phyloP scores from a whole-genome alignment of 176 grass and related monocot genomes.

The Avena sativa region DNA sequence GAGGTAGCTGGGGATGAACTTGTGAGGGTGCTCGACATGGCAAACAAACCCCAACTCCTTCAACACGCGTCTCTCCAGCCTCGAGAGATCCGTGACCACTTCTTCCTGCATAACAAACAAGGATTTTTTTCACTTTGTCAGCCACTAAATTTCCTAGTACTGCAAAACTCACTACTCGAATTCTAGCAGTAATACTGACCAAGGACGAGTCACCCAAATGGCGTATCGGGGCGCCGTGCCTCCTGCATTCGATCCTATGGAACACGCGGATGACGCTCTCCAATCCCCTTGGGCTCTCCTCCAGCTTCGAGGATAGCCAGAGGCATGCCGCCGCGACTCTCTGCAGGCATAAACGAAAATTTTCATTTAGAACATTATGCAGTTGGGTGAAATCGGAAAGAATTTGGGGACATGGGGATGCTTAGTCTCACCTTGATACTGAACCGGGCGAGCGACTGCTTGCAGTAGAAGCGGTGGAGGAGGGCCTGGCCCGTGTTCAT shows the following conservation, averaged over 20 bases:
- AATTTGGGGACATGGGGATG: not conserved
- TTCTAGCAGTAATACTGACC: not conserved
- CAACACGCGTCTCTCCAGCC: not conserved
- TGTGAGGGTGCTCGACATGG: slow-evolving; percentile 64
- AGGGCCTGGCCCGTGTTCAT: slow-evolving; percentile 58
- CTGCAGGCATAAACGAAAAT: slow-evolving; percentile 6
- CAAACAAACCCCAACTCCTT: slow-evolving; percentile 50
- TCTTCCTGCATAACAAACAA: not conserved
- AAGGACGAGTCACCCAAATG: slow-evolving; percentile 37
- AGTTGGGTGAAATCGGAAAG: not conserved
- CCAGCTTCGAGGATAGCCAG: slow-evolving; percentile 56
- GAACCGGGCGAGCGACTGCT: slow-evolving; percentile 60
- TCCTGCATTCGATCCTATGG: slow-evolving; percentile 52
- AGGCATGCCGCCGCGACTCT: slow-evolving; percentile 56
- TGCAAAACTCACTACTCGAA: not conserved
- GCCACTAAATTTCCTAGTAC: not conserved
- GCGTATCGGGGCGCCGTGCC: slow-evolving; percentile 43
- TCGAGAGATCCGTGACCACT: not conserved
- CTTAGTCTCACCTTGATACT: slow-evolving; percentile 49
- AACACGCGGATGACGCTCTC: slow-evolving; percentile 51
- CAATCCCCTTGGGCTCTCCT: slow-evolving; percentile 56
- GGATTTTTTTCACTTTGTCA: not conserved
- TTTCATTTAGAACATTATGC: not conserved
- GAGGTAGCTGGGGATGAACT: slow-evolving; percentile 62
- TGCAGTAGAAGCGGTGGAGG: slow-evolving; percentile 65